Evolutionary conservation across 371 early-diverging fungal genomes (phyloP).

Genomic region (Mortierella sp.): DNA sequence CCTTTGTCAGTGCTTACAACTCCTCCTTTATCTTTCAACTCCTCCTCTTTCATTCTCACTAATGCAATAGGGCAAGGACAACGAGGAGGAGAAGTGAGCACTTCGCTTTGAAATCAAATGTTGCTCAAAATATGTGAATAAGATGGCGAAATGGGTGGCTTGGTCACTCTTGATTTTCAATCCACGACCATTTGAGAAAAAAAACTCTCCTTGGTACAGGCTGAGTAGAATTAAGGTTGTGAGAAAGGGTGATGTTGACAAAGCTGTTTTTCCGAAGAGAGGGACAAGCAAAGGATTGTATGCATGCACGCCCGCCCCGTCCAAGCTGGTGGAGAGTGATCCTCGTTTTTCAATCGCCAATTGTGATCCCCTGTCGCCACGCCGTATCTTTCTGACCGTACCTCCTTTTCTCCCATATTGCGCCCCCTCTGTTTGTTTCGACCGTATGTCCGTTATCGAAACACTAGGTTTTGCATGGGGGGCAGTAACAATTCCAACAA

Average conservation of each 20-base stretch:
- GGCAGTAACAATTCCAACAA: background rate
- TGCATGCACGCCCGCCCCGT: no score
- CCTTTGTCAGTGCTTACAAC: background rate
- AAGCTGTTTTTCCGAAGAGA: background rate
- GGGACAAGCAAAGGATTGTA: background rate
- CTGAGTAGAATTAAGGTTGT: slow-evolving; percentile 6
- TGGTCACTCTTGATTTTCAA: background rate
- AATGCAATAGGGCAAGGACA: background rate
- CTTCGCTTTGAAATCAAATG: background rate
- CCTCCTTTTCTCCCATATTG: background rate
- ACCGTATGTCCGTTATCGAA: background rate
- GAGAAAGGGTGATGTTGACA: background rate
- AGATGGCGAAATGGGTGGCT: slow-evolving; percentile 9
- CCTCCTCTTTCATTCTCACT: background rate
- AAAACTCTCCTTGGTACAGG: background rate
- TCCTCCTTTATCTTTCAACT: background rate
- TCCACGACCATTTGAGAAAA: background rate
- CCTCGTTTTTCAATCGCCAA: no score
- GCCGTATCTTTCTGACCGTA: background rate
- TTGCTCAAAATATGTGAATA: background rate
- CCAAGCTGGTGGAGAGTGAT: background rate
- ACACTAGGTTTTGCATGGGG: background rate
- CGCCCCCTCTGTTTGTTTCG: background rate
- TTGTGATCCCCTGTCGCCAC: background rate
- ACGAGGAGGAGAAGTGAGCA: background rate